A percentile compares a stretch with the other conserved stretches of the same genome.
phyloP scores from a whole-genome alignment of 2,329 filamentous ascomycete species.

The Fusarium sp. region DNA sequence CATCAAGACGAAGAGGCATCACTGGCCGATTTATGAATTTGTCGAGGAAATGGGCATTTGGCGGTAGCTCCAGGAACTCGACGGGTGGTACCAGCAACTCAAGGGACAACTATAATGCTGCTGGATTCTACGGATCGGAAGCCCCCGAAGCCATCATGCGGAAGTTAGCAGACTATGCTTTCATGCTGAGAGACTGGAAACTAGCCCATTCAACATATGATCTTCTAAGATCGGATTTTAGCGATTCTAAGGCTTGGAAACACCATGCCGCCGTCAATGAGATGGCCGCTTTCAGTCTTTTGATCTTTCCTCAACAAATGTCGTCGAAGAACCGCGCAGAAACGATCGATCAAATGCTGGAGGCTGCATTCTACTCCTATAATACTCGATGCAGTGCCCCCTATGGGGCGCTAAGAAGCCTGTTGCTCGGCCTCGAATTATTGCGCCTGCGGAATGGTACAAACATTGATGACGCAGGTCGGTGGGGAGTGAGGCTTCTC shows the following conservation, averaged over 20 bases:
- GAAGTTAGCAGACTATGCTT: constrained; percentile 92
- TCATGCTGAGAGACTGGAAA: constrained; percentile 98
- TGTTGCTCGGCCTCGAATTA: constrained; percentile 83
- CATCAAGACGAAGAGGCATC: constrained; percentile 87
- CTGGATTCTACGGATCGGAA: constrained; percentile 87
- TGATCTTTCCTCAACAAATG: constrained; percentile 79
- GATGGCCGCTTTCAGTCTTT: constrained; percentile 88
- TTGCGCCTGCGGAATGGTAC: constrained; percentile 83
- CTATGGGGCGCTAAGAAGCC: constrained; percentile 82
- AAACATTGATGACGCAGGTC: constrained; percentile 86
- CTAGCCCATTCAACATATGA: constrained; percentile 93
- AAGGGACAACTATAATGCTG: constrained; percentile 80
- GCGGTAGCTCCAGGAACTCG: constrained; percentile 71
- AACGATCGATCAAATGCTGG: constrained; percentile 86
- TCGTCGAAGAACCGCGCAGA: constrained; percentile 83
- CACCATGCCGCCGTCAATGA: constrained; percentile 95
- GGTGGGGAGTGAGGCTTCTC: constrained; percentile 84
- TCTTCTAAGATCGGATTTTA: constrained; percentile 86
- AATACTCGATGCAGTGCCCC: constrained; percentile 83
- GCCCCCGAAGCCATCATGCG: constrained; percentile 90
- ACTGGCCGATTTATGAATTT: constrained; percentile 95
- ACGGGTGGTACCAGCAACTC: constrained; percentile 63
- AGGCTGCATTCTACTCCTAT: constrained; percentile 93
- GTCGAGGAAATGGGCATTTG: constrained; percentile 91
- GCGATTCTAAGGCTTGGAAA: constrained; percentile 96